These are phyloP conservation scores for Brettanomyces naardenensis DNA, from an alignment of 805 yeast species.

Conservation along the genomic window DNA sequence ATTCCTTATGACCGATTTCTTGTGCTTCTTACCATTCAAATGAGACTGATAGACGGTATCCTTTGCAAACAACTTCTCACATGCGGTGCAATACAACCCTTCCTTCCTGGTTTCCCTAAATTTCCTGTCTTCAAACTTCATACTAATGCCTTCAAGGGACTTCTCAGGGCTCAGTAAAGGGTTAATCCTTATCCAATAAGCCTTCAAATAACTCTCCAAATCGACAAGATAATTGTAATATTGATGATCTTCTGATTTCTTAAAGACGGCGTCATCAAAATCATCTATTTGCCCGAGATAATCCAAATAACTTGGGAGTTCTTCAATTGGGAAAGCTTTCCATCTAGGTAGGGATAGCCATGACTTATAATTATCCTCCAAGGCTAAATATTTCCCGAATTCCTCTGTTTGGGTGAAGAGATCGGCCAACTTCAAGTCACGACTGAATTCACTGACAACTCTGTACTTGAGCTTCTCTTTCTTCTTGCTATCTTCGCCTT, in stretches of 20 bases:
- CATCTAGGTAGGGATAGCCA: slow-evolving; percentile 41
- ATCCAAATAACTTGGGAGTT: slow-evolving; percentile 15
- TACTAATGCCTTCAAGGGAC: slow-evolving; percentile 19
- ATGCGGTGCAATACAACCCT: slow-evolving; percentile 44
- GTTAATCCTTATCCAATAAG: slow-evolving; percentile 38
- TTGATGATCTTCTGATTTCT: neutral
- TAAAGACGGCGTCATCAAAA: neutral
- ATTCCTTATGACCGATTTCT: slow-evolving; percentile 32
- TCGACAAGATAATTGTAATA: neutral
- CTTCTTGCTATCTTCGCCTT: neutral
- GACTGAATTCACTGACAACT: slow-evolving; percentile 3
- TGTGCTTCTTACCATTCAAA: slow-evolving; percentile 67
- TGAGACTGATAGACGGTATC: slow-evolving; percentile 62
- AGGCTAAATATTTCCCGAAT: slow-evolving; percentile 58
- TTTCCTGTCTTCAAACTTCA: slow-evolving; percentile 7
- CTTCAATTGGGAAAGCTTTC: slow-evolving; percentile 1
- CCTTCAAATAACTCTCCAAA: slow-evolving; percentile 35
- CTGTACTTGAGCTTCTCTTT: slow-evolving; percentile 10
- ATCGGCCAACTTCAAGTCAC: slow-evolving; percentile 37
- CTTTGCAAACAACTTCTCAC: slow-evolving; percentile 58
- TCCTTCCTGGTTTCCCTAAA: slow-evolving; percentile 12
- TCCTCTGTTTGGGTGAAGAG: slow-evolving; percentile 54
- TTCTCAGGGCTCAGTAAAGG: slow-evolving; percentile 39
- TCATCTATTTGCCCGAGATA: slow-evolving; percentile 36
- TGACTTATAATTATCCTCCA: slow-evolving; percentile 39